These are phyloP conservation scores for Trichophyton benhamiae DNA, from an alignment of 2,329 filamentous ascomycete species.

Conservation along the genomic window DNA sequence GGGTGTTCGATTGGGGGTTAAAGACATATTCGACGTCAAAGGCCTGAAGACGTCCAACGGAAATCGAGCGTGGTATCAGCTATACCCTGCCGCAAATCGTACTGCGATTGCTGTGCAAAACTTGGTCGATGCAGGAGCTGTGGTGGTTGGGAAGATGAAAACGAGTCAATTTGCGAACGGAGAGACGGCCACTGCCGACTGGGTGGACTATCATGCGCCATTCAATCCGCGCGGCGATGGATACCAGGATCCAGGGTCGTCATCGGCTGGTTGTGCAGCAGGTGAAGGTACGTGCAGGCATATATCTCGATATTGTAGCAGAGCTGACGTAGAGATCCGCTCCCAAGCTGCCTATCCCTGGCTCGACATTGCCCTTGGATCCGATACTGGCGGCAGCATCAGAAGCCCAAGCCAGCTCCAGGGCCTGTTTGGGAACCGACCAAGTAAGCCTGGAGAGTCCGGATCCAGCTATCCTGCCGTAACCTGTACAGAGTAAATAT, in stretches of 20 bases:
- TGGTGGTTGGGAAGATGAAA: slow-evolving; percentile 29
- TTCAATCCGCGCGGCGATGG: slow-evolving; percentile 30
- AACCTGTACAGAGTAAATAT: too few species aligned
- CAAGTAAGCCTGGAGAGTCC: too few species aligned
- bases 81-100: slow-evolving; percentile 36
- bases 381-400: too few species aligned
- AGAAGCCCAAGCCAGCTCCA: too few species aligned
- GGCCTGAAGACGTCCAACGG: slow-evolving; percentile 41
- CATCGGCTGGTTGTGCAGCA: too few species aligned
- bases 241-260: slow-evolving; percentile 16
- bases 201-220: slow-evolving; percentile 27
- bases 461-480: too few species aligned
- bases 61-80: slow-evolving; percentile 46
- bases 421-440: too few species aligned
- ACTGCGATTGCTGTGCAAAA: slow-evolving; percentile 39
- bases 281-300: too few species aligned
- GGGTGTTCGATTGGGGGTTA: slow-evolving; percentile 49
- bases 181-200: slow-evolving; percentile 18
- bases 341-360: neutral
- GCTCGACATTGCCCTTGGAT: too few species aligned
- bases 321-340: too few species aligned
- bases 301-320: too few species aligned
- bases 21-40: slow-evolving; percentile 49
- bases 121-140: slow-evolving; percentile 45
- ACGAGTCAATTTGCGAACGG: slow-evolving; percentile 26